Evolutionary conservation across 148 eudicot genomes (phyloP).

Genomic region (Rhododendron mucronatum): DNA sequence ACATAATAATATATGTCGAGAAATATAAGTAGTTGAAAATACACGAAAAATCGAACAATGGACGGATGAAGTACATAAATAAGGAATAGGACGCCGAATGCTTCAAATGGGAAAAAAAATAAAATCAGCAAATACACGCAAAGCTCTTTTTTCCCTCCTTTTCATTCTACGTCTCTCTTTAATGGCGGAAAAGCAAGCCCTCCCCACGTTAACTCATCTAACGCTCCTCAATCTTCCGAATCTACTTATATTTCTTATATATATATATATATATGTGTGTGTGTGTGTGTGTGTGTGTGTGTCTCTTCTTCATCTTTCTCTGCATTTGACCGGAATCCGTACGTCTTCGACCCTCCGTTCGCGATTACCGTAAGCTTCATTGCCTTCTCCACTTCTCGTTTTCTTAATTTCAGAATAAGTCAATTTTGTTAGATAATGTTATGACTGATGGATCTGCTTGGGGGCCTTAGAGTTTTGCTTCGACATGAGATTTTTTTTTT

Average conservation of each 20-base stretch:
- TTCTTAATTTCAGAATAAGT: not conserved
- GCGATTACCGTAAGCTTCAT: not conserved
- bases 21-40: no score
- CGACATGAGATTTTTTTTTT: no score
- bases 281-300: no score
- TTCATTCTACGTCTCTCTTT: not conserved
- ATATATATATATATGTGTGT: no score
- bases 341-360: not conserved
- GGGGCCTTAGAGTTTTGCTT: no score
- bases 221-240: not conserved
- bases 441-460: no score
- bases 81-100: no score
- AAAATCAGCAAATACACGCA: not conserved
- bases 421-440: not conserved
- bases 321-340: not conserved
- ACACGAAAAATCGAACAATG: rapidly evolving
- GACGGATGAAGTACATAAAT: no score
- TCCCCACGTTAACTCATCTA: not conserved
- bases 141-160: not conserved
- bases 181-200: not conserved
- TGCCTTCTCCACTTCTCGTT: not conserved
- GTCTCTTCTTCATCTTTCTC: not conserved
- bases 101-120: not conserved
- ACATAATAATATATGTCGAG: no score
- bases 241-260: not conserved